These are phyloP conservation scores for Astrothelium subdiscretum DNA, from an alignment of 495 filamentous ascomycete genomes.

Conservation along the genomic window DNA sequence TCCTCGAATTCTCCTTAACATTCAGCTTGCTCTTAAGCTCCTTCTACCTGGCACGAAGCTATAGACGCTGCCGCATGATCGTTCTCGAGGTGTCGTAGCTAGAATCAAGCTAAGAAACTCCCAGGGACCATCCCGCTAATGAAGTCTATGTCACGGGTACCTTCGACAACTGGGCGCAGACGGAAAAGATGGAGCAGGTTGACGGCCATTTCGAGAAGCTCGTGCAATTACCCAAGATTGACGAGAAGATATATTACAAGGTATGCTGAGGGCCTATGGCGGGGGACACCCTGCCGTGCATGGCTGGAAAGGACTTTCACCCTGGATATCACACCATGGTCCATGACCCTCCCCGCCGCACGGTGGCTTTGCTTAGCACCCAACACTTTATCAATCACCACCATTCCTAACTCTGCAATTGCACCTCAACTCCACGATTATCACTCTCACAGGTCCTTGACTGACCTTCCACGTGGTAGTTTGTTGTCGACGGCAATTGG, in stretches of 20 bases:
- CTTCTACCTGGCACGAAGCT: too few relatives aligned
- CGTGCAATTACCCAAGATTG: constrained; percentile 51
- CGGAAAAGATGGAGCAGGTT: constrained; percentile 63
- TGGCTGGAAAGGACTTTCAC: too few relatives aligned
- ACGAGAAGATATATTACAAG: constrained; percentile 52
- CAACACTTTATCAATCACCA: background rate
- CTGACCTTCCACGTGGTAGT: constrained; percentile 38
- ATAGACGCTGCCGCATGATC: background rate
- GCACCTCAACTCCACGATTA: background rate
- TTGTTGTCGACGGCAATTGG: constrained; percentile 87
- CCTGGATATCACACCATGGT: too few relatives aligned
- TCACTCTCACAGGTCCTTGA: background rate
- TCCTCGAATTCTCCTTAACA: background rate
- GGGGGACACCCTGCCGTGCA: too few relatives aligned
- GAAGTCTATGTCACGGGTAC: constrained; percentile 94
- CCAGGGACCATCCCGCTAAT: constrained; percentile 51
- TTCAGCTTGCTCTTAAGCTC: too few relatives aligned
- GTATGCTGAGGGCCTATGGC: too few relatives aligned
- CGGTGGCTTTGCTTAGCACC: too few relatives aligned
- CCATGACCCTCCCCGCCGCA: too few relatives aligned
- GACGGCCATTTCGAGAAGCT: constrained; percentile 62
- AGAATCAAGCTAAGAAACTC: background rate
- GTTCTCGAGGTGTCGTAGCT: background rate
- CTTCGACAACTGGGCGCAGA: constrained; percentile 89
- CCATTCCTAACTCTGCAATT: background rate